Evolutionary conservation across 2,329 filamentous ascomycete genomes (phyloP).

Genomic region (Fusarium luffae): DNA sequence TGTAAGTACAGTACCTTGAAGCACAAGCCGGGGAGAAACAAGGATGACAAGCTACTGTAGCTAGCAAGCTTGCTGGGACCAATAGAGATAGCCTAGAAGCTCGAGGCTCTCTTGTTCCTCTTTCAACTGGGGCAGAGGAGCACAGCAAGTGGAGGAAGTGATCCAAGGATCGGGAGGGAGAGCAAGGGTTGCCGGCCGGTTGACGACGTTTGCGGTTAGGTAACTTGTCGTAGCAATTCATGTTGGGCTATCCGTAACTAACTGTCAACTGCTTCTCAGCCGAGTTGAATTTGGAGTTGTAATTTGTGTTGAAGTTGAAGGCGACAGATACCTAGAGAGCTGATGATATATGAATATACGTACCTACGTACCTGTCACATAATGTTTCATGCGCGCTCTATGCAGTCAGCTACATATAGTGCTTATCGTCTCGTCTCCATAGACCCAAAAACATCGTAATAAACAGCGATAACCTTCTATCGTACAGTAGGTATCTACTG

Average conservation of each 20-base stretch:
- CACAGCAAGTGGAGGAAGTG: constrained; percentile 33
- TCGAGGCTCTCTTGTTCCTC: constrained; percentile 4
- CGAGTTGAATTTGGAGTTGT: background rate
- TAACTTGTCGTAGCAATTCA: constrained; percentile 15
- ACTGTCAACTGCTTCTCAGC: background rate
- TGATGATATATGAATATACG: background rate
- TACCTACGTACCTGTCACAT: background rate
- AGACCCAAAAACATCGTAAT: background rate
- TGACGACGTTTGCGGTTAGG: constrained; percentile 41
- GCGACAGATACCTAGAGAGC: background rate
- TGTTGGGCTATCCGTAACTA: constrained; percentile 29
- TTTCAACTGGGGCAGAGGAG: background rate
- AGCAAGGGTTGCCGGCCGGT: constrained; percentile 34
- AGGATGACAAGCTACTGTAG: constrained; percentile 5
- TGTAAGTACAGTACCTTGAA: constrained; percentile 1
- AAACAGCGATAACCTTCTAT: background rate
- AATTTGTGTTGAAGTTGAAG: background rate
- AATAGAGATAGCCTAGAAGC: background rate
- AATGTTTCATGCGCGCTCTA: background rate
- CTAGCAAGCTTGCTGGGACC: constrained; percentile 1
- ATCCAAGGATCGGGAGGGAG: constrained; percentile 20
- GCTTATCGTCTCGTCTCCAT: background rate
- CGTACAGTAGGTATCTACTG: background rate
- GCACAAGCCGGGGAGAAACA: constrained; percentile 6
- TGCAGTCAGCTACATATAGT: background rate